Conservation (phyloP, 208 protist genomes). For the Blechomonas ayalai region DNA sequence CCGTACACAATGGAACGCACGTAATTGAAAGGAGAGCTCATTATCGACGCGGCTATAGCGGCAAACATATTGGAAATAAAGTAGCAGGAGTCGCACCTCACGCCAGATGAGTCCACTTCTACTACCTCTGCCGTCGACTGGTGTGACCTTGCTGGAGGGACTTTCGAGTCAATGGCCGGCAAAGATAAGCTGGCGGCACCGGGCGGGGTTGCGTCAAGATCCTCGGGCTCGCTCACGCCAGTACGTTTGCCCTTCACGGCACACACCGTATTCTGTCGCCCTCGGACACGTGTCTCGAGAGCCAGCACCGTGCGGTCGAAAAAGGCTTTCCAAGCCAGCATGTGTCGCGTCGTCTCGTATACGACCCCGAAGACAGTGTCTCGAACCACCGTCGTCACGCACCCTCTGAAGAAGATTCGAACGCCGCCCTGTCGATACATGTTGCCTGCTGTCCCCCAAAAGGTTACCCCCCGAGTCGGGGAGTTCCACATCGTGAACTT, state of each 20-base stretch:
- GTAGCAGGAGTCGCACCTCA: constrained; percentile 17
- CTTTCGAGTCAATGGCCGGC: too few species aligned
- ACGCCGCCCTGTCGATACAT: constrained; percentile 67
- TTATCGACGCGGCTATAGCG: constrained; percentile 63
- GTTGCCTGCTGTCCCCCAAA: constrained; percentile 39
- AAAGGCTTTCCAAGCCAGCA: constrained; percentile 24
- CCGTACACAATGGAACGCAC: constrained; percentile 81
- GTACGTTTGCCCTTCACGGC: too few species aligned
- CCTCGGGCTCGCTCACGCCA: too few species aligned
- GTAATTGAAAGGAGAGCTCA: constrained; percentile 87
- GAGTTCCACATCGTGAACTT: constrained; percentile 90
- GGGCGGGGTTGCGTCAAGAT: too few species aligned
- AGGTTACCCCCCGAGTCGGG: constrained; percentile 37
- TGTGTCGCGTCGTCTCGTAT: constrained; percentile 66
- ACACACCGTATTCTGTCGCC: too few species aligned
- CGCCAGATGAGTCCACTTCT: too few species aligned
- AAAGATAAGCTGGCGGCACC: too few species aligned
- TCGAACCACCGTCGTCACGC: constrained; percentile 63
- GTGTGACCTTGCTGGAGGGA: too few species aligned
- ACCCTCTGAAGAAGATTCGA: constrained; percentile 83
- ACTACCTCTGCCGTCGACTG: too few species aligned
- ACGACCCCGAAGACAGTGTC: constrained; percentile 85
- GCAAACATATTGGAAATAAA: constrained; percentile 81
- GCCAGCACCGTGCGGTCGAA: constrained; percentile 37
- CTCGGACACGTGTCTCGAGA: too few species aligned